These are phyloP conservation scores for Magnolia sinica DNA, from an alignment of 164 flowering plant genomes.

Conservation along the genomic window DNA sequence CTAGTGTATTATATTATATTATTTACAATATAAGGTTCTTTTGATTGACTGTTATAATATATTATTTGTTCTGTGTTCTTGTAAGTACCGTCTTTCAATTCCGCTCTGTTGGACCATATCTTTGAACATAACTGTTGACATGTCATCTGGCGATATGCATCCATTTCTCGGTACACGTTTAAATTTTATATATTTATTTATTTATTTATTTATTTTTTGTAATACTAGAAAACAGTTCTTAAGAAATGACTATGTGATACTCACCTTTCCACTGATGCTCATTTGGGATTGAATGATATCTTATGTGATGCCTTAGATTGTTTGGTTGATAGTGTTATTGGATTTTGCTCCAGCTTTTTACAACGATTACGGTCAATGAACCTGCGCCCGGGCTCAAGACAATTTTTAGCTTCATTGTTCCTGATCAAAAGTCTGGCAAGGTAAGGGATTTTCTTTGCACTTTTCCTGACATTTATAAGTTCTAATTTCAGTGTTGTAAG, in stretches of 20 bases:
- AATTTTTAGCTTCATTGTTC: constrained; percentile 61
- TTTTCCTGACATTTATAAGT: not conserved
- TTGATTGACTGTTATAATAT: not conserved
- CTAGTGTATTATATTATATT: too few relatives aligned
- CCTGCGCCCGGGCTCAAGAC: constrained; percentile 86
- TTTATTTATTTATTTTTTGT: too few relatives aligned
- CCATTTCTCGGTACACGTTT: not conserved
- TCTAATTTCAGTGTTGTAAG: not conserved
- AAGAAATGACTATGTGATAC: not conserved
- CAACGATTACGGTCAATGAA: constrained; percentile 71
- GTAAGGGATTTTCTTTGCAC: constrained; percentile 24
- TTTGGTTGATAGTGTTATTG: not conserved
- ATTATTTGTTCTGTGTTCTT: not conserved
- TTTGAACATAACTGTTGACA: too few relatives aligned
- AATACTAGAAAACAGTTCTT: not conserved
- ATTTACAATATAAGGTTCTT: not conserved
- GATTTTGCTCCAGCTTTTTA: constrained; percentile 38
- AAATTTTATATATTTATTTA: not conserved
- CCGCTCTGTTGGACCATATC: too few relatives aligned
- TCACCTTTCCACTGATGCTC: not conserved
- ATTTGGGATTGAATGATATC: not conserved
- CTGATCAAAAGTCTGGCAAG: constrained; percentile 89
- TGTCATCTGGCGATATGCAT: not conserved
- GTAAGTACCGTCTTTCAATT: too few relatives aligned
- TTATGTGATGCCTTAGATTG: constrained; percentile 1